Percentiles rank a stretch among this genome's conserved stretches.
phyloP scores from a whole-genome alignment of 306 rosid genomes.

The Alnus rubra region DNA sequence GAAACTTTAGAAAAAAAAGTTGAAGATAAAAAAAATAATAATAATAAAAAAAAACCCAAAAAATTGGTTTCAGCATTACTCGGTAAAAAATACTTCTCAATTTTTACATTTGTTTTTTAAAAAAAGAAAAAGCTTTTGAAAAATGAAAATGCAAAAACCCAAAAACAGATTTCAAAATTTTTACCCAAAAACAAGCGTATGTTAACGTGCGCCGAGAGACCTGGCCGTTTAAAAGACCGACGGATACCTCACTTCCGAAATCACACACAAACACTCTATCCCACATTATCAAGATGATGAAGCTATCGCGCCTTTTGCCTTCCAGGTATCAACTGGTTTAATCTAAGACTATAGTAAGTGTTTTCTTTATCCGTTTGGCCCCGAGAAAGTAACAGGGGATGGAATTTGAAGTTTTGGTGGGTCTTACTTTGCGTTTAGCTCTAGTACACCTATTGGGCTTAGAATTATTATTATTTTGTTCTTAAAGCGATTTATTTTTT shows the following conservation, averaged over 20 bases:
- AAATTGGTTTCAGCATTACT: too few relatives aligned
- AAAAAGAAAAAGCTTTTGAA: too few relatives aligned
- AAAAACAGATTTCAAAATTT: too few relatives aligned
- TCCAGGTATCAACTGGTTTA: slow-evolving; percentile 34
- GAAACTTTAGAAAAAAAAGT: too few relatives aligned
- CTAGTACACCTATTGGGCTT: background rate
- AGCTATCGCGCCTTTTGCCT: slow-evolving; percentile 41
- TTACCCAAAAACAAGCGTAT: too few relatives aligned
- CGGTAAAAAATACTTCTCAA: too few relatives aligned
- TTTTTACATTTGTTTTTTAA: too few relatives aligned
- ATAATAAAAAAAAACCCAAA: too few relatives aligned
- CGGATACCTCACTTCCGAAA: background rate
- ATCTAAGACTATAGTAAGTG: background rate
- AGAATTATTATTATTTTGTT: background rate
- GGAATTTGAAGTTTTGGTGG: background rate
- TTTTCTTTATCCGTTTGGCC: background rate
- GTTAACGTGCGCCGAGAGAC: too few relatives aligned
- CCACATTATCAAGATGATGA: slow-evolving; percentile 42
- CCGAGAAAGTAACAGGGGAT: background rate
- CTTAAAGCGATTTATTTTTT: background rate
- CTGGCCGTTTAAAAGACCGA: too few relatives aligned
- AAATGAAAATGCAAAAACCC: too few relatives aligned
- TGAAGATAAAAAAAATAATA: too few relatives aligned
- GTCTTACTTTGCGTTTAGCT: background rate
- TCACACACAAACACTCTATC: background rate